These are phyloP conservation scores for Gastrolobium bilobum DNA, from an alignment of 306 rosid genomes.

Conservation along the genomic window DNA sequence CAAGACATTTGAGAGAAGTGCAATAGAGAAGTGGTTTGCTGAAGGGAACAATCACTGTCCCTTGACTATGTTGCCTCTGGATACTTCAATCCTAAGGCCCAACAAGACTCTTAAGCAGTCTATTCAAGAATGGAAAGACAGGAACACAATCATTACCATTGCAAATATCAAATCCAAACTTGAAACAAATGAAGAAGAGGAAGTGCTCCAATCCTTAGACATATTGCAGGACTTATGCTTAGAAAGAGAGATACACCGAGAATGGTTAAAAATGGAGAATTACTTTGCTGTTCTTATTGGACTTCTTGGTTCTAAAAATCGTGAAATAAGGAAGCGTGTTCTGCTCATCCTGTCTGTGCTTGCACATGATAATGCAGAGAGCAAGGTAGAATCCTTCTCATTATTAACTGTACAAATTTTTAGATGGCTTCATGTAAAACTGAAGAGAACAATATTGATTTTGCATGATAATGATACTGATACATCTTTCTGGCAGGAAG, in stretches of 20 bases:
- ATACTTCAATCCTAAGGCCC: slow-evolving; percentile 61
- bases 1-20: slow-evolving; percentile 74
- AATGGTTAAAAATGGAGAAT: slow-evolving; percentile 72
- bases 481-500: slow-evolving; percentile 60
- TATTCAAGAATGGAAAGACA: slow-evolving; percentile 79
- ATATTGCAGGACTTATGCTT: slow-evolving; percentile 57
- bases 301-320: slow-evolving; percentile 63
- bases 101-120: slow-evolving; percentile 72
- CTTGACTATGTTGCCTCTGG: slow-evolving; percentile 61
- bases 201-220: slow-evolving; percentile 53
- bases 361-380: slow-evolving; percentile 62
- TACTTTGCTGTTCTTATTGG: slow-evolving; percentile 62
- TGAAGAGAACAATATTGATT: slow-evolving; percentile 21
- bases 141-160: slow-evolving; percentile 68
- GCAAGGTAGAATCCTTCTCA: slow-evolving; percentile 60
- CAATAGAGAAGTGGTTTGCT: slow-evolving; percentile 70
- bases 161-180: slow-evolving; percentile 58
- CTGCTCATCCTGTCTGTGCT: slow-evolving; percentile 67
- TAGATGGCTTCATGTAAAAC: slow-evolving; percentile 25
- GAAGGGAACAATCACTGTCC: slow-evolving; percentile 74
- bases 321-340: slow-evolving; percentile 61
- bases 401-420: slow-evolving; percentile 4
- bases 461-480: slow-evolving; percentile 17
- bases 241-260: slow-evolving; percentile 65
- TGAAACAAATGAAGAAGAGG: slow-evolving; percentile 57